Percentiles rank a stretch among this genome's conserved stretches.
phyloP scores from a whole-genome alignment of 306 rosid species.

The Vigna mungo region DNA sequence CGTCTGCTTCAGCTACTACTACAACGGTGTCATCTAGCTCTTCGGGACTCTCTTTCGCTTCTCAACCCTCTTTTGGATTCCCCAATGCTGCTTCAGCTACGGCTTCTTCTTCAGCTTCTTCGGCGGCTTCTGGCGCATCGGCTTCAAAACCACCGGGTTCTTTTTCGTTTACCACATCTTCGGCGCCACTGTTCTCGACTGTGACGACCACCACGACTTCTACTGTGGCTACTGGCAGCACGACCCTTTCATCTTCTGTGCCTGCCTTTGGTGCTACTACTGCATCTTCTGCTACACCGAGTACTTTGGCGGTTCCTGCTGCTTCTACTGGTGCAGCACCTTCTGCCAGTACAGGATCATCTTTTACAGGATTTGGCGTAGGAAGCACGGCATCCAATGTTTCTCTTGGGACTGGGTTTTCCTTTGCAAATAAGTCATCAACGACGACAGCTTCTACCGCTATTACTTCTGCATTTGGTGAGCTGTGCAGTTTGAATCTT shows the following conservation, averaged over 20 bases:
- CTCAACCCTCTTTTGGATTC: slow-evolving; percentile 62
- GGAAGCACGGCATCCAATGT: slow-evolving; percentile 48
- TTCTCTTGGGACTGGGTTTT: slow-evolving; percentile 61
- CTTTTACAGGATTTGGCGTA: slow-evolving; percentile 52
- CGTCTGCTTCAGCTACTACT: slow-evolving; percentile 45
- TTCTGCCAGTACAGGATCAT: slow-evolving; percentile 47
- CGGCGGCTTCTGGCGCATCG: slow-evolving; percentile 44
- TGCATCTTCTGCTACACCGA: slow-evolving; percentile 49
- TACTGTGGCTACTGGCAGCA: slow-evolving; percentile 53
- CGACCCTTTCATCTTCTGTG: slow-evolving; percentile 52
- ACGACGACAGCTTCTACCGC: slow-evolving; percentile 54
- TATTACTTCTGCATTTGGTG: slow-evolving; percentile 60
- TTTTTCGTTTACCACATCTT: slow-evolving; percentile 56
- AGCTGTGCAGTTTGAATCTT: slow-evolving; percentile 32
- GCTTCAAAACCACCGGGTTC: slow-evolving; percentile 52
- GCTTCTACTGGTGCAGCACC: slow-evolving; percentile 48
- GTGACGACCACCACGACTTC: slow-evolving; percentile 63
- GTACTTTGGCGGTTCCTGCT: slow-evolving; percentile 38
- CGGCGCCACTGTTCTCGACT: slow-evolving; percentile 60
- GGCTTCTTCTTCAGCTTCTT: slow-evolving; percentile 42
- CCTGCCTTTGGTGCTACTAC: slow-evolving; percentile 51
- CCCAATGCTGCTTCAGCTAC: slow-evolving; percentile 47
- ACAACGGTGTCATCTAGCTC: slow-evolving; percentile 53
- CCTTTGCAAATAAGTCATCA: slow-evolving; percentile 57
- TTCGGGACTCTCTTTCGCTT: slow-evolving; percentile 59